A percentile compares a stretch with the other conserved stretches of the same genome.
These are phyloP conservation scores for Nigrospora oryzae DNA, from an alignment of 2,329 filamentous ascomycete species.

Conservation along the genomic window DNA sequence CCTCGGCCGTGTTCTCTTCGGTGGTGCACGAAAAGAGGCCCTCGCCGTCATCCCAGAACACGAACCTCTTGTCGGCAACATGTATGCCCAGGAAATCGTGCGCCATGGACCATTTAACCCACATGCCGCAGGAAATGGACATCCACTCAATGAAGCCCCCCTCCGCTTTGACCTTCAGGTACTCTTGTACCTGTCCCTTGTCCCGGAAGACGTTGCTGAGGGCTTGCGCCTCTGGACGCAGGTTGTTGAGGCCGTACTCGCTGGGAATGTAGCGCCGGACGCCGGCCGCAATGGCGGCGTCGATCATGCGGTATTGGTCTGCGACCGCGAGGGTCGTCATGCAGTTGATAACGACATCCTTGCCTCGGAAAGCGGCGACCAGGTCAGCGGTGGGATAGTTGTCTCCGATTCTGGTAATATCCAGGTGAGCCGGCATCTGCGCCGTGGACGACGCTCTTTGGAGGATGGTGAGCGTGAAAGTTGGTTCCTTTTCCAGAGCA, in stretches of 20 bases:
- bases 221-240: conserved; percentile 13
- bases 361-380: conserved; percentile 12
- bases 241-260: conserved; percentile 36
- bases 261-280: conserved; percentile 47
- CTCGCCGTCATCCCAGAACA: conserved; percentile 23
- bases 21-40: conserved; percentile 23
- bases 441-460: conserved; percentile 18
- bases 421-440: conserved; percentile 8
- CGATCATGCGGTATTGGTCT: conserved; percentile 40
- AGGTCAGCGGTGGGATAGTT: conserved; percentile 16
- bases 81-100: conserved; percentile 18
- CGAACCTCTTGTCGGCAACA: conserved; percentile 10
- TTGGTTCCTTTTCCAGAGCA: conserved; percentile 16
- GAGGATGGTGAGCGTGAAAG: conserved; percentile 16
- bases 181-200: conserved; percentile 19
- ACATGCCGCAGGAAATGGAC: conserved; percentile 18
- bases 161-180: conserved; percentile 13
- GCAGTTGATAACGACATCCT: conserved; percentile 29
- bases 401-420: conserved; percentile 15
- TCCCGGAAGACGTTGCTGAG: conserved; percentile 15
- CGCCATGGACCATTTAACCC: conserved; percentile 17
- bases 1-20: conserved; percentile 23
- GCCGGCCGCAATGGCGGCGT: conserved; percentile 45
- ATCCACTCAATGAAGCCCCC: conserved; percentile 20
- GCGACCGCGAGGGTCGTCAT: conserved; percentile 23